Base-by-base conservation (phyloP, 257 asterid species). In the Leonotis leonurus region DNA sequence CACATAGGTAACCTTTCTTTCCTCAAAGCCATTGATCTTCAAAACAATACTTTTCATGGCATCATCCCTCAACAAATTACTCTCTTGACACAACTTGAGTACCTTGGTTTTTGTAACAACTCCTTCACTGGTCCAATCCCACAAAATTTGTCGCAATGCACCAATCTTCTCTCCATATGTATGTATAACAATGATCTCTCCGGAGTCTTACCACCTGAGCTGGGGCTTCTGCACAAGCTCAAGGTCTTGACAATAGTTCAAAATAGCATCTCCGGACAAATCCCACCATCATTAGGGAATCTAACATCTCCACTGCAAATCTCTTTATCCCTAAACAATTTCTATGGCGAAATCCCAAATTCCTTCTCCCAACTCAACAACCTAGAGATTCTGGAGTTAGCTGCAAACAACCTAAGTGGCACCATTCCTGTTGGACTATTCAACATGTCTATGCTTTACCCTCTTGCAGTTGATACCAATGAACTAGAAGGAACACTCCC, bases 231-330 rank as follows among this genome's bases (percentile, higher is more conserved):
- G 8, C 1, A 6, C 7, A 25, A 27, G 1, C 54, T 60, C 6
- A 7, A 43, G 51, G 44, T 17, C 17, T 11, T 60, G 13, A 4
- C 27, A 3, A 22, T 60, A 9, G 30, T 10, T 6, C 4, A 2
- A 1, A 60, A 60, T 56, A 26, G 1, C 3, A 25, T 60, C 0
- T 3, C 43, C 1, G 56, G 67, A 2, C 10, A 3, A 0, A 43
- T 60, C 12, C 66, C 66, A 26, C 66, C 43, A 8, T 26, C 41
- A 11, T 16, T 60, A 2, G 67, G 67, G 1, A 60, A 60, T 8
- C 22, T 60, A 16, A 14, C 66, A 8, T 8, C 12, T 4, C 18
- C 40, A 24, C 8, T 0, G 2, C 13, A 4, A 6, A 32, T 59
- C 8, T 25, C 52, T 3, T 12, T 40, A 11, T 4, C 0, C n/a